A percentile compares a stretch with the other conserved stretches of the same genome.
Evolutionary conservation across 2,329 filamentous ascomycete species (phyloP).

Genomic region (Pseudocercospora macadamiae): DNA sequence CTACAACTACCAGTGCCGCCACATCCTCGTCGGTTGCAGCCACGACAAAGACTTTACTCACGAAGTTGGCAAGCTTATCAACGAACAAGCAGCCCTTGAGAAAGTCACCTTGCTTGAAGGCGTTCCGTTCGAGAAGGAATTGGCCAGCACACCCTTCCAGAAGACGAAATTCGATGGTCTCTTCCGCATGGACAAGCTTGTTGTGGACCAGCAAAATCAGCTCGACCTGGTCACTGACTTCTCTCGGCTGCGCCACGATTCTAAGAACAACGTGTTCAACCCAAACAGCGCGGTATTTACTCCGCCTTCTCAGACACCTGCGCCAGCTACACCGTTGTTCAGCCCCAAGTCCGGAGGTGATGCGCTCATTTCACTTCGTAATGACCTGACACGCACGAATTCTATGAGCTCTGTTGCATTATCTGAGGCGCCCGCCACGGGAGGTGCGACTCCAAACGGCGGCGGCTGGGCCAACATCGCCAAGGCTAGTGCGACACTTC

Average conservation of each 20-base stretch:
- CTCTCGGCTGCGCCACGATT: slow-evolving; percentile 32
- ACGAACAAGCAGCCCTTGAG: slow-evolving; percentile 47
- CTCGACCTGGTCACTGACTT: slow-evolving; percentile 32
- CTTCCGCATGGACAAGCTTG: slow-evolving; percentile 58
- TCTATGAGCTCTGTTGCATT: slow-evolving; percentile 26
- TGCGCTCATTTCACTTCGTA: slow-evolving; percentile 4
- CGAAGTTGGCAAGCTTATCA: slow-evolving; percentile 54
- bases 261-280: slow-evolving; percentile 30
- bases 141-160: slow-evolving; percentile 54
- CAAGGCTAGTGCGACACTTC: slow-evolving; percentile 20
- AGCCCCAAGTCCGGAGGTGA: slow-evolving; percentile 17
- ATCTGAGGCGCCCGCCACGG: slow-evolving; percentile 17
- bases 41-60: slow-evolving; percentile 59
- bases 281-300: slow-evolving; percentile 35
- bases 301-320: slow-evolving; percentile 24
- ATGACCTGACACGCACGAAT: slow-evolving; percentile 24
- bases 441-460: slow-evolving; percentile 1
- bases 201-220: slow-evolving; percentile 2
- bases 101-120: slow-evolving; percentile 62
- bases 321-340: slow-evolving; percentile 21
- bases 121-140: slow-evolving; percentile 58
- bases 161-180: slow-evolving; percentile 55
- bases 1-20: slow-evolving; percentile 62
- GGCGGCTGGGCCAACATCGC: slow-evolving; percentile 29
- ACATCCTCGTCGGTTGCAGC: slow-evolving; percentile 63